phyloP scores from a whole-genome alignment of 73 alveolate genomes.

The Paramecium octaurelia region DNA sequence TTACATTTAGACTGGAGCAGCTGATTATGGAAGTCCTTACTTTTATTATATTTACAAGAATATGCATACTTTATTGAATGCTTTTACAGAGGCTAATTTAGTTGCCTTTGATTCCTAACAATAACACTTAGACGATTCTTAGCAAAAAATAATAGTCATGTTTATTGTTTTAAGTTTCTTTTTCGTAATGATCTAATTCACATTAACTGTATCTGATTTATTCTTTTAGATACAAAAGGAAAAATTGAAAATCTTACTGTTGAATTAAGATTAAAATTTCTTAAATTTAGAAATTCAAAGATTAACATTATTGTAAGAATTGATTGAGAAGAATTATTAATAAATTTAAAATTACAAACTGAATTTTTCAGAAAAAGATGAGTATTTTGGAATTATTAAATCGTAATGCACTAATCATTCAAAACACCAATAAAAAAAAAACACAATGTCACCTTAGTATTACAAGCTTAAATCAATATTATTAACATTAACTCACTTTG shows the following conservation, averaged over 20 bases:
- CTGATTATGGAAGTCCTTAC: not conserved
- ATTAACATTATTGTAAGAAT: not conserved
- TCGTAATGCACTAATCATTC: not conserved
- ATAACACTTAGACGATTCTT: not conserved
- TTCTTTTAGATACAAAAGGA: not conserved
- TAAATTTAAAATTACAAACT: not conserved
- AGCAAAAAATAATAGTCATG: not conserved
- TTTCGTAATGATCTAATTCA: not conserved
- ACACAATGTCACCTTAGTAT: not conserved
- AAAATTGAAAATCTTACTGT: not conserved
- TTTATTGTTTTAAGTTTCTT: not conserved
- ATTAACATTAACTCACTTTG: not conserved
- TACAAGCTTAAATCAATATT: not conserved
- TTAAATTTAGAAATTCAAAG: not conserved
- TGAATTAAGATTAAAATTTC: not conserved
- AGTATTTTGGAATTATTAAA: not conserved
- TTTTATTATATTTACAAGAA: not conserved
- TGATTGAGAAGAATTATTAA: not conserved
- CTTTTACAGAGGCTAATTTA: not conserved
- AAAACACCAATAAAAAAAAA: not conserved
- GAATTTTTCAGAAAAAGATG: not conserved
- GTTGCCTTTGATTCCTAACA: not conserved
- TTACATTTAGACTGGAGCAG: not conserved
- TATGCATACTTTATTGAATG: not conserved
- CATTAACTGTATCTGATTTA: not conserved